A percentile compares a stretch with the other conserved stretches of the same genome.
phyloP scores from a whole-genome alignment of 2,329 filamentous ascomycete species.

The Ramularia endophylla region DNA sequence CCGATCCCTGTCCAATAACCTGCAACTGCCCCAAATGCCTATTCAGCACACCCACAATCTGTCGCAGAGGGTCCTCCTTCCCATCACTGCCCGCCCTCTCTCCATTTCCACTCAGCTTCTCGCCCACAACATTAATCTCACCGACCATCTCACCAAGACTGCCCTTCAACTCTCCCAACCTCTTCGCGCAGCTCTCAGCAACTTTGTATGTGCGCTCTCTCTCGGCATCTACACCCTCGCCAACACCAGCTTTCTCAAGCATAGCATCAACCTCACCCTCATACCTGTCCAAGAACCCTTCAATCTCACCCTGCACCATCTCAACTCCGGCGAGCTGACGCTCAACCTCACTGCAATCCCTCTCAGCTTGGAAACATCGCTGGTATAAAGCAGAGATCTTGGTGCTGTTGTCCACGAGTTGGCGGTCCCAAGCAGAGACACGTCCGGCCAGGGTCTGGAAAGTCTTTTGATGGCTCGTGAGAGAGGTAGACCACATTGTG shows the following conservation, averaged over 20 bases:
- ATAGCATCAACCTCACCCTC: constrained; percentile 88
- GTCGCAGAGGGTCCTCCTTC: constrained; percentile 61
- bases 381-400: constrained; percentile 93
- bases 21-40: constrained; percentile 86
- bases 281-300: constrained; percentile 82
- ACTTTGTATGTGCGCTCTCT: constrained; percentile 91
- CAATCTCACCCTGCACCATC: constrained; percentile 85
- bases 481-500: constrained; percentile 89
- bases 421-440: constrained; percentile 84
- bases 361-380: constrained; percentile 87
- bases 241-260: constrained; percentile 65
- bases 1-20: constrained; percentile 83
- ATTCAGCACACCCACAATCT: constrained; percentile 94
- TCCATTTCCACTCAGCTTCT: constrained; percentile 67
- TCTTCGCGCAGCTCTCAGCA: constrained; percentile 85
- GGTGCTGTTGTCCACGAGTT: constrained; percentile 87
- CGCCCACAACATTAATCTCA: constrained; percentile 92
- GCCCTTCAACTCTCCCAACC: constrained; percentile 87
- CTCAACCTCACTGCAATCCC: constrained; percentile 89
- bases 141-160: constrained; percentile 95
- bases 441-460: constrained; percentile 87
- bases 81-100: constrained; percentile 64
- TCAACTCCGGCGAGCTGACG: constrained; percentile 85
- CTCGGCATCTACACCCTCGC: constrained; percentile 79
- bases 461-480: constrained; percentile 94